Percentiles rank a stretch among this genome's conserved stretches.
Conservation (phyloP, 352 stramenopile species). For the Pythium plurisporium region DNA sequence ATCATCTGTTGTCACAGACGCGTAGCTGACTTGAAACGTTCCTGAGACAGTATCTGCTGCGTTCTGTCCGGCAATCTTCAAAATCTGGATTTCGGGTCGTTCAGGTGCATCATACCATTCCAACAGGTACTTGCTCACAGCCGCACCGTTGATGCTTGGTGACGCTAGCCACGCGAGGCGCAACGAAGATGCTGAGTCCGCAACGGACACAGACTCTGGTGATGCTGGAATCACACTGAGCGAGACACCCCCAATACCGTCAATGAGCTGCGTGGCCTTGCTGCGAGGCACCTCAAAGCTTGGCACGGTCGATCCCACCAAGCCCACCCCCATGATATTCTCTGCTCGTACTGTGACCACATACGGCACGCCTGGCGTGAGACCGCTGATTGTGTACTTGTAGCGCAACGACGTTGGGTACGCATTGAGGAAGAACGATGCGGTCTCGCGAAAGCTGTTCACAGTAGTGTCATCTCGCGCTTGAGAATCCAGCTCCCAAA, state of each 20-base stretch:
- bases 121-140: slow-evolving; percentile 58
- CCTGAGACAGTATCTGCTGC: slow-evolving; percentile 44
- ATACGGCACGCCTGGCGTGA: slow-evolving; percentile 48
- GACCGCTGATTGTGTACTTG: slow-evolving; percentile 61
- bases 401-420: slow-evolving; percentile 46
- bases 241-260: slow-evolving; percentile 48
- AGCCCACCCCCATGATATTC: slow-evolving; percentile 72
- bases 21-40: slow-evolving; percentile 74
- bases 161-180: slow-evolving; percentile 54
- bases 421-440: slow-evolving; percentile 43
- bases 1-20: slow-evolving; percentile 37
- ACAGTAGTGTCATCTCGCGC: slow-evolving; percentile 27
- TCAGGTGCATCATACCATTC: slow-evolving; percentile 65
- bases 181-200: slow-evolving; percentile 34
- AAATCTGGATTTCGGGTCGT: slow-evolving; percentile 57
- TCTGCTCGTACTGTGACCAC: slow-evolving; percentile 50
- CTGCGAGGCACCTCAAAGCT: slow-evolving; percentile 54
- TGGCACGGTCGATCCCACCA: slow-evolving; percentile 27
- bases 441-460: slow-evolving; percentile 33
- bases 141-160: slow-evolving; percentile 34
- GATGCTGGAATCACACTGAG: slow-evolving; percentile 42
- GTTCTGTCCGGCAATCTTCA: slow-evolving; percentile 54
- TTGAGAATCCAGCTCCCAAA: slow-evolving; percentile 34
- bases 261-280: slow-evolving; percentile 43
- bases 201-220: slow-evolving; percentile 22